Percentiles rank a stretch among this genome's conserved stretches.
Evolutionary conservation across 148 eudicot genomes (phyloP).

Genomic region (Pouteria glomerata): DNA sequence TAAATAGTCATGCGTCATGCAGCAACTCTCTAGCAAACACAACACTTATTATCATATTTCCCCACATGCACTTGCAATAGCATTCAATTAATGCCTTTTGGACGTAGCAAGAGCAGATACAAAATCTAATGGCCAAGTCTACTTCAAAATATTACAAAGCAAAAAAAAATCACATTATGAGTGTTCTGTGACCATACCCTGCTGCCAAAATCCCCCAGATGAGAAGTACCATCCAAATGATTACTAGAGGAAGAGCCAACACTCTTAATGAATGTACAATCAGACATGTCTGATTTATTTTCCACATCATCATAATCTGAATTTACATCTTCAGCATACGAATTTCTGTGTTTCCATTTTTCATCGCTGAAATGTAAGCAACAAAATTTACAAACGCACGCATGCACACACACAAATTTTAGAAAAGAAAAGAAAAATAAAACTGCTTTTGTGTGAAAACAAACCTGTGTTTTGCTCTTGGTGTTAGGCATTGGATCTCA

Average conservation of each 20-base stretch:
- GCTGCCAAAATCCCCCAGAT: constrained; percentile 33
- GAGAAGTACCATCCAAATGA: constrained; percentile 33
- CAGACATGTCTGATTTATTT: constrained; percentile 44
- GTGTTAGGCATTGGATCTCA: constrained; percentile 63
- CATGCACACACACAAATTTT: neutral
- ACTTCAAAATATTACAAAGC: neutral
- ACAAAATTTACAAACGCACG: neutral
- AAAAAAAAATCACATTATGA: neutral
- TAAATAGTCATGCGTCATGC: too few relatives aligned
- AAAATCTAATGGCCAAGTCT: neutral
- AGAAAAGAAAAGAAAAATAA: too few relatives aligned
- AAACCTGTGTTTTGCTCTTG: constrained; percentile 50
- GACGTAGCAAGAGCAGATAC: neutral
- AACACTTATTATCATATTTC: too few relatives aligned
- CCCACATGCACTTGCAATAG: too few relatives aligned
- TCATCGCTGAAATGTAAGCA: constrained; percentile 34
- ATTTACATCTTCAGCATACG: constrained; percentile 22
- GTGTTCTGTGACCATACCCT: constrained; percentile 30
- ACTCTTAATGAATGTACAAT: constrained; percentile 32
- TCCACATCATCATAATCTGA: constrained; percentile 35
- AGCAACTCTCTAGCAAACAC: too few relatives aligned
- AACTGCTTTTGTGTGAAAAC: neutral
- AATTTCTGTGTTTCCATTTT: constrained; percentile 24
- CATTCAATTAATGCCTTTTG: too few relatives aligned
- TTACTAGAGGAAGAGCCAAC: constrained; percentile 40